A percentile compares a stretch with the other conserved stretches of the same genome.
Conservation (phyloP, 805 yeast species). For the Suhomyces tanzawaensis region DNA sequence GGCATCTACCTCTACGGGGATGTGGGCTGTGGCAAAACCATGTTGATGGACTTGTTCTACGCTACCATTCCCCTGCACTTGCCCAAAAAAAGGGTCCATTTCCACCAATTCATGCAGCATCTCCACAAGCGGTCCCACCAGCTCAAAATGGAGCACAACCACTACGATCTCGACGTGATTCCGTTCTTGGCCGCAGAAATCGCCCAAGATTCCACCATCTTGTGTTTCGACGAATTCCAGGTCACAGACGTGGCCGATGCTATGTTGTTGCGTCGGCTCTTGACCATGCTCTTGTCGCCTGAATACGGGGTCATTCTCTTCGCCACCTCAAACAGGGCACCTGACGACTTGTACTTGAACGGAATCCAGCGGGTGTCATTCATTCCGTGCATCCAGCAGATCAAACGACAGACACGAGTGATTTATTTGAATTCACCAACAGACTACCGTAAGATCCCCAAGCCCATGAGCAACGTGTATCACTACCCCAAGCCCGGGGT, state of each 20-base stretch:
- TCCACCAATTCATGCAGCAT: constrained; percentile 96
- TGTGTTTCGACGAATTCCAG: constrained; percentile 97
- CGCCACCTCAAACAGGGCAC: constrained; percentile 94
- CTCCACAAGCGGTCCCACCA: constrained; percentile 85
- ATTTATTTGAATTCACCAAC: constrained; percentile 85
- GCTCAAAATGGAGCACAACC: constrained; percentile 56
- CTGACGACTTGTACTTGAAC: constrained; percentile 87
- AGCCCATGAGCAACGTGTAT: constrained; percentile 79
- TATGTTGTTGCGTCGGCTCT: constrained; percentile 80
- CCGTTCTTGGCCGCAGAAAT: constrained; percentile 83
- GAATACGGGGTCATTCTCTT: constrained; percentile 83
- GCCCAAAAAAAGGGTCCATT: constrained; percentile 80
- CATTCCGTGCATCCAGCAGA: constrained; percentile 83
- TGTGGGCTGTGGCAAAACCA: constrained; percentile 98
- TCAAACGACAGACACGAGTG: constrained; percentile 73
- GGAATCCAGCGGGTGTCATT: constrained; percentile 93
- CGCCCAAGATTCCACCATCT: constrained; percentile 68
- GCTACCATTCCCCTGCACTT: constrained; percentile 75
- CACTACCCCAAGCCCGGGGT: constrained; percentile 68
- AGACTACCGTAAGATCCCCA: constrained; percentile 86
- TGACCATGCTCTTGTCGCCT: constrained; percentile 63
- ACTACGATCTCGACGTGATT: constrained; percentile 69
- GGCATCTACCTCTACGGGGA: constrained; percentile 96
- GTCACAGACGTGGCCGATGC: constrained; percentile 99
- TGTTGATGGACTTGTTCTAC: constrained; percentile 96